phyloP scores from a whole-genome alignment of 495 filamentous ascomycete genomes.

The Neurospora sp. region DNA sequence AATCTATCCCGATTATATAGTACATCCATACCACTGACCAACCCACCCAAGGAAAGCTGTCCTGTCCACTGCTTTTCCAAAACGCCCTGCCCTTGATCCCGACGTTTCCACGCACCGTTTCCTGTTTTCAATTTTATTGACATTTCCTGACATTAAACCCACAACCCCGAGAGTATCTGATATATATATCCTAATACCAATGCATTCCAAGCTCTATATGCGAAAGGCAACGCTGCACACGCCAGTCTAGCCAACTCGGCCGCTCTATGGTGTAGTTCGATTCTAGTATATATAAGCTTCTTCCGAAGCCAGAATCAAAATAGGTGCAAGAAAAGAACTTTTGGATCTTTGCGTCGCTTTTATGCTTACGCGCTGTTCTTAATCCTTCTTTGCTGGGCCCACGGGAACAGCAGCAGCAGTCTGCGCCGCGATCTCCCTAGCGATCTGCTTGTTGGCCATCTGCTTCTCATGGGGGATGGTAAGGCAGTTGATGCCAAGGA shows the following conservation, averaged over 20 bases:
- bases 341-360: neutral
- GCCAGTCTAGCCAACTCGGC: neutral
- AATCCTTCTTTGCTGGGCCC: neutral
- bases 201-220: neutral
- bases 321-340: neutral
- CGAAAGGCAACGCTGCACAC: neutral
- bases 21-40: neutral
- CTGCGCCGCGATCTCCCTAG: constrained; percentile 16
- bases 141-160: neutral
- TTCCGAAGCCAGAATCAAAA: neutral
- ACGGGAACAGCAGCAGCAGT: neutral
- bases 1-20: neutral
- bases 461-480: constrained; percentile 66
- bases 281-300: neutral
- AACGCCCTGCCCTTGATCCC: neutral
- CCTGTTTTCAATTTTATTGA: neutral
- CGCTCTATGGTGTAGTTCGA: neutral
- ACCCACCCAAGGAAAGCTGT: neutral
- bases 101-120: neutral
- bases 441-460: constrained; percentile 28
- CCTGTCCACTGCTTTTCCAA: neutral
- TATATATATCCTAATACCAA: neutral
- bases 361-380: neutral
- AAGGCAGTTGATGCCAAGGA: constrained; percentile 85
- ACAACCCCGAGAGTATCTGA: neutral